Evolutionary conservation across 2,329 filamentous ascomycete species (phyloP).

Genomic region (Mycogone perniciosa): DNA sequence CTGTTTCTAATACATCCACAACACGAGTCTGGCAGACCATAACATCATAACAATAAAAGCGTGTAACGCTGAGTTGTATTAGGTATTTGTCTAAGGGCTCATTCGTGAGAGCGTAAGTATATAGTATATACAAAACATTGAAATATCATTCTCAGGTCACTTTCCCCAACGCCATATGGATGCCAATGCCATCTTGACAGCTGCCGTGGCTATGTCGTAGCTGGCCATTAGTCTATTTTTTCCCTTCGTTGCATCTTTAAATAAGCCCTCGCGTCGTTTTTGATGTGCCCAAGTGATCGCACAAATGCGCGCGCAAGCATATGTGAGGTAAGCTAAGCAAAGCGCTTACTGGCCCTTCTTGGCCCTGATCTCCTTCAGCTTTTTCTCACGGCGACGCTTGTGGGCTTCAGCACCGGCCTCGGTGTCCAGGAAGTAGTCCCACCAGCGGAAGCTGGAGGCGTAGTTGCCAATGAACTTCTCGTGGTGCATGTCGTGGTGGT

Average conservation of each 20-base stretch:
- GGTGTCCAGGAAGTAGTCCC: constrained; percentile 91
- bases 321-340: neutral
- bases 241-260: constrained; percentile 1
- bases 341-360: constrained; percentile 58
- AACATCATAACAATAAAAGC: constrained; percentile 14
- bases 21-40: constrained; percentile 44
- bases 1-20: neutral
- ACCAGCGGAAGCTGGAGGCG: constrained; percentile 96
- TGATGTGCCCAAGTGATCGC: neutral
- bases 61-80: constrained; percentile 28
- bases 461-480: constrained; percentile 99
- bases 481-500: constrained; percentile 95
- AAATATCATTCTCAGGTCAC: constrained; percentile 10
- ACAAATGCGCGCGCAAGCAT: neutral
- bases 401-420: constrained; percentile 84
- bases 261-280: neutral
- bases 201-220: constrained; percentile 9
- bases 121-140: constrained; percentile 9
- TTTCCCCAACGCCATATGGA: constrained; percentile 11
- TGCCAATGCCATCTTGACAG: constrained; percentile 11
- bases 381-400: constrained; percentile 75
- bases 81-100: constrained; percentile 26
- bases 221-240: constrained; percentile 11
- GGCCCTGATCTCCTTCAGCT: constrained; percentile 55
- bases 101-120: constrained; percentile 11